Evolutionary conservation across 768 basidiomycete species (phyloP), one percentile per base, ranked within the genome.

Genomic region (Russula virescens): DNA sequence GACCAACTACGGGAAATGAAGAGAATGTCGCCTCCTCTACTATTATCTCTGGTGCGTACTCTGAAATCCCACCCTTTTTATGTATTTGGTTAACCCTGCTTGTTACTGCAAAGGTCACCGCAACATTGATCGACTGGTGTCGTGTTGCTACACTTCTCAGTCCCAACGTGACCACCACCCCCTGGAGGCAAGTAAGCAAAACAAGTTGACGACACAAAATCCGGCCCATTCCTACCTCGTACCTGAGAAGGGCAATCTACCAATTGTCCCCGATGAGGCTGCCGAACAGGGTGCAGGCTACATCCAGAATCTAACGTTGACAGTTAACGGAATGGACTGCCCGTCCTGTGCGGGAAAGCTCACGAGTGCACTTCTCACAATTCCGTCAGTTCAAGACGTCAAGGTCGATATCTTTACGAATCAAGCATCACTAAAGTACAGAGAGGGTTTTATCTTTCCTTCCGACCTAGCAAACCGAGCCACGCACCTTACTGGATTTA

Each of bases 321-420:
- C 60, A 21, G 54, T 66, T 26, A 38, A 57, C 35, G 66, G 66
- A 10, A 62, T 66, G 64, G 57, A 67, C n/a, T 66, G 58, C 54
- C 58, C 64, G 14, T 55, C 64, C 10, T 67, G 66, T 46, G 54
- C 52, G 21, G 14, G 10, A 8, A 60, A 66, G 34, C 19, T 66
- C 5, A 46, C 54, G 18, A 55, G 43, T 9, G 61, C 64, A 19
- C 58, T 67, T 16, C 58, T 48, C n/a, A 56, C 53, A 9, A 38
- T 67, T 43, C 50, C 64, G 8, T 67, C 66, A 2, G 64, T 67
- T 10, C 53, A 48, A 19, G 56, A 66, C 21, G 61, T 62, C 53
- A 62, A 56, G n/a, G 64, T 62, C 45, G 62, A 66, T 46, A 34
- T 6, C 35, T 57, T 66, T 21, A 59, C 60, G 13, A 40, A 46